Evolutionary conservation across 148 eudicot species (phyloP).

Genomic region (Rhododendron williamsianum): DNA sequence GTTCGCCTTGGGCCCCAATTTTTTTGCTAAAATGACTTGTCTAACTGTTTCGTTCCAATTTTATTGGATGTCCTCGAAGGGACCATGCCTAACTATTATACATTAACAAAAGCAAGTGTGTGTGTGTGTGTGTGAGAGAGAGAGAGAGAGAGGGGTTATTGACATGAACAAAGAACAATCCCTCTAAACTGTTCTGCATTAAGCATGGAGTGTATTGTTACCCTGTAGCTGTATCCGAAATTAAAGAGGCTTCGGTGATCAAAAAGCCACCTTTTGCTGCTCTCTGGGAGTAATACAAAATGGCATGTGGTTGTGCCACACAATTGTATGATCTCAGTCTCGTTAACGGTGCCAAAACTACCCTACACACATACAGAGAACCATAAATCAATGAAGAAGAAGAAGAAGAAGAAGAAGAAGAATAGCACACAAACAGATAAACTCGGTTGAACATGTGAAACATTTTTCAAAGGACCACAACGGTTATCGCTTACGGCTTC

Average conservation of each 20-base stretch:
- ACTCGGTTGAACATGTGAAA: too few relatives aligned
- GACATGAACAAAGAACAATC: neutral
- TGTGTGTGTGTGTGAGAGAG: neutral
- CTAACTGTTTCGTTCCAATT: too few relatives aligned
- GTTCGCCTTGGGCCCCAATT: too few relatives aligned
- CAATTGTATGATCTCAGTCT: conserved; percentile 31
- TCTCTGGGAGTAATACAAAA: conserved; percentile 46
- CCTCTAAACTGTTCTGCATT: neutral
- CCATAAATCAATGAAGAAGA: neutral
- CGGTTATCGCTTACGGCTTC: neutral
- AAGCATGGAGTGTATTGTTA: neutral
- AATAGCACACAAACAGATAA: neutral
- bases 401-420: neutral
- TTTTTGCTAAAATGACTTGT: too few relatives aligned
- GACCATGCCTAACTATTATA: too few relatives aligned
- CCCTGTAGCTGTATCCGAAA: conserved; percentile 33
- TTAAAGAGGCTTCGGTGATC: conserved; percentile 39
- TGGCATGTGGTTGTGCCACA: conserved; percentile 43
- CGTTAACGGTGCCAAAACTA: conserved; percentile 49
- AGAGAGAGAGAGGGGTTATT: neutral
- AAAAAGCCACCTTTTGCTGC: conserved; percentile 42
- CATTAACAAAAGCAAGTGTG: too few relatives aligned
- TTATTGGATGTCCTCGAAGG: too few relatives aligned
- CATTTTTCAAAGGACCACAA: neutral
- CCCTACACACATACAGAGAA: conserved; percentile 18